phyloP scores from a whole-genome alignment of 495 filamentous ascomycete species.

The Neurospora sp. region DNA sequence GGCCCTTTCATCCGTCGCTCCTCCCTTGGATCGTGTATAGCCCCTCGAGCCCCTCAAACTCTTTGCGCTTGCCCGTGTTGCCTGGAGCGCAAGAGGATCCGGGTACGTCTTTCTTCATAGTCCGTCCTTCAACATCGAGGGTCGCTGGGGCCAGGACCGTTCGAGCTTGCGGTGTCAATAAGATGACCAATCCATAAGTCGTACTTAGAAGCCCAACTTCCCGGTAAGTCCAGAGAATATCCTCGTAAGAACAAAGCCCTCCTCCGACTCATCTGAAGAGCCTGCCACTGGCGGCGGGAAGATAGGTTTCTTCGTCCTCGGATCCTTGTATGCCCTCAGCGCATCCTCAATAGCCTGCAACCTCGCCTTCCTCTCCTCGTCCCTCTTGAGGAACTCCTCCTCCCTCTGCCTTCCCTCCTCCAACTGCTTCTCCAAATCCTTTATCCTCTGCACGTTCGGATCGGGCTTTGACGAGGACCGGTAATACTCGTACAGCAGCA shows the following conservation, averaged over 20 bases:
- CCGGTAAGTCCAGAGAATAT: not conserved
- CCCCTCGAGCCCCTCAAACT: not conserved
- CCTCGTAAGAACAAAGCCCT: not conserved
- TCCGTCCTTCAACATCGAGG: not conserved
- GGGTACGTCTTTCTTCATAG: not conserved
- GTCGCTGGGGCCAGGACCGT: not conserved
- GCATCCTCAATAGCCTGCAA: constrained; percentile 61
- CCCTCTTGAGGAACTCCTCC: constrained; percentile 49
- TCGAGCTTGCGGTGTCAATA: not conserved
- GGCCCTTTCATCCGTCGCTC: not conserved
- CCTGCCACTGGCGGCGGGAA: constrained; percentile 16
- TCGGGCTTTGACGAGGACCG: constrained; percentile 67
- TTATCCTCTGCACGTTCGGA: constrained; percentile 49
- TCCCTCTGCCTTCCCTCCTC: constrained; percentile 50
- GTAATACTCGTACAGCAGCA: constrained; percentile 78
- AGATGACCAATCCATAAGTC: not conserved
- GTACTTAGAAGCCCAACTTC: not conserved
- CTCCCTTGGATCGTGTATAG: not conserved
- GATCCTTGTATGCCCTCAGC: constrained; percentile 47
- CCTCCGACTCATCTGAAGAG: not conserved
- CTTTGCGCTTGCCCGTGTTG: not conserved
- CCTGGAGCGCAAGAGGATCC: not conserved
- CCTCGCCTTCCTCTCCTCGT: constrained; percentile 47
- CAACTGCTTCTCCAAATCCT: constrained; percentile 58
- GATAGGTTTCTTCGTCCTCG: constrained; percentile 37